These are phyloP conservation scores for Penicillium fuscoglaucum DNA, from an alignment of 2,329 filamentous ascomycete genomes.

Conservation along the genomic window DNA sequence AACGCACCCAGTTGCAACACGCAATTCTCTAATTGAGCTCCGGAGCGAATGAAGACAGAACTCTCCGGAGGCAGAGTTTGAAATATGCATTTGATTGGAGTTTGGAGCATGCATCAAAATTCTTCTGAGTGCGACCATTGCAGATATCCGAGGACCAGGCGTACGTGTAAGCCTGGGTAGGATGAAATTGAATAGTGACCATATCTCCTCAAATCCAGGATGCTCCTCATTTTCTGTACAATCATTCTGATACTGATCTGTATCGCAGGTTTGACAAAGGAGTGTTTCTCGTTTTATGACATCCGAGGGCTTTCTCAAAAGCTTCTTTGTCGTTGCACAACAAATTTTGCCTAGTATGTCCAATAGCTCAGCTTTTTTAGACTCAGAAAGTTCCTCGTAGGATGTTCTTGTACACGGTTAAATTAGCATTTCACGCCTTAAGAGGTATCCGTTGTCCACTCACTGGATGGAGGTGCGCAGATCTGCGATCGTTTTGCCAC, in stretches of 20 bases:
- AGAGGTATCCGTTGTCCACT: conserved; percentile 29
- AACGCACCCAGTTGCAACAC: conserved; percentile 70
- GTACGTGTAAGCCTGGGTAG: conserved; percentile 48
- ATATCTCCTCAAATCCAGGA: conserved; percentile 34
- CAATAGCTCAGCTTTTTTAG: conserved; percentile 55
- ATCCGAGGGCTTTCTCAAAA: conserved; percentile 37
- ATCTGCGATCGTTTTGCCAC: conserved; percentile 37
- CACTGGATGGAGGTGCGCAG: conserved; percentile 52
- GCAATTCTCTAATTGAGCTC: conserved; percentile 81
- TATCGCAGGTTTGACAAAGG: conserved; percentile 42
- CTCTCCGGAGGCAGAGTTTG: conserved; percentile 67
- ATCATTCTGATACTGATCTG: conserved; percentile 24
- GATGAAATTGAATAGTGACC: conserved; percentile 47
- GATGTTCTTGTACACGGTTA: conserved; percentile 31
- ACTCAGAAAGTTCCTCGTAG: conserved; percentile 52
- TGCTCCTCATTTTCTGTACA: conserved; percentile 15
- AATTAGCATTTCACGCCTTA: conserved; percentile 3
- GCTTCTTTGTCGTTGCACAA: conserved; percentile 56
- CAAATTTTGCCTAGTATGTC: conserved; percentile 58
- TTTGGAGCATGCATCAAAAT: conserved; percentile 67
- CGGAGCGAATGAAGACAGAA: conserved; percentile 80
- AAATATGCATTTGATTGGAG: conserved; percentile 63
- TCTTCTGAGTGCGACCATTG: conserved; percentile 70
- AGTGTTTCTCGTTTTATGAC: conserved; percentile 28
- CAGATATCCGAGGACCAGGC: conserved; percentile 64